phyloP scores from a whole-genome alignment of 768 basidiomycete species.

The Boletales sp. region DNA sequence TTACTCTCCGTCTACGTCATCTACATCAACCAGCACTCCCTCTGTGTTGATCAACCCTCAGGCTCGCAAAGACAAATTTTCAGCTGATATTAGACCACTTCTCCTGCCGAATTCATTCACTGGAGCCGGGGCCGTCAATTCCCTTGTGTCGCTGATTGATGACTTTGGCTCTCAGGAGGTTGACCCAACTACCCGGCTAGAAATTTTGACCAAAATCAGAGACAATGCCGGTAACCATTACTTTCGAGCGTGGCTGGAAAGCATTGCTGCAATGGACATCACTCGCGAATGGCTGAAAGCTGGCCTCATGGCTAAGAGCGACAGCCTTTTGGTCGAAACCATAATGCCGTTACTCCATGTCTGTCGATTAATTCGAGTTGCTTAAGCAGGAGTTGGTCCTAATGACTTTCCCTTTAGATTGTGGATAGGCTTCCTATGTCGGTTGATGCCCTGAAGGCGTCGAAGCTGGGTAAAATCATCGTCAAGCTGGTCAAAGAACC shows the following conservation, averaged over 20 bases:
- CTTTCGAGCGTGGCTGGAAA: constrained; percentile 83
- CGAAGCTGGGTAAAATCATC: constrained; percentile 78
- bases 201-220: constrained; percentile 76
- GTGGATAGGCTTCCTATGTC: constrained; percentile 81
- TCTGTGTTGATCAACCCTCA: constrained; percentile 40
- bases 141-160: constrained; percentile 55
- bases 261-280: constrained; percentile 68
- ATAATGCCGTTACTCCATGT: constrained; percentile 87
- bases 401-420: constrained; percentile 41
- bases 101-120: constrained; percentile 59
- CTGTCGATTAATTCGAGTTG: constrained; percentile 49
- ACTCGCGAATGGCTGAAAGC: constrained; percentile 81
- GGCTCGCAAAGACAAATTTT: constrained; percentile 54
- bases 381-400: constrained; percentile 11
- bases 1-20: constrained; percentile 34
- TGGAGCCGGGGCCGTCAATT: constrained; percentile 63
- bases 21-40: constrained; percentile 25
- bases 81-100: constrained; percentile 49
- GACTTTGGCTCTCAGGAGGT: constrained; percentile 63
- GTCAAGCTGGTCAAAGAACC: constrained; percentile 74
- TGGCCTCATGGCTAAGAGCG: constrained; percentile 54
- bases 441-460: constrained; percentile 60
- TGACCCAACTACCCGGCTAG: constrained; percentile 59
- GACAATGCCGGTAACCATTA: constrained; percentile 85
- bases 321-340: constrained; percentile 60